Conservation (phyloP, 768 basidiomycete species). For the Macrolepiota fuliginosa region DNA sequence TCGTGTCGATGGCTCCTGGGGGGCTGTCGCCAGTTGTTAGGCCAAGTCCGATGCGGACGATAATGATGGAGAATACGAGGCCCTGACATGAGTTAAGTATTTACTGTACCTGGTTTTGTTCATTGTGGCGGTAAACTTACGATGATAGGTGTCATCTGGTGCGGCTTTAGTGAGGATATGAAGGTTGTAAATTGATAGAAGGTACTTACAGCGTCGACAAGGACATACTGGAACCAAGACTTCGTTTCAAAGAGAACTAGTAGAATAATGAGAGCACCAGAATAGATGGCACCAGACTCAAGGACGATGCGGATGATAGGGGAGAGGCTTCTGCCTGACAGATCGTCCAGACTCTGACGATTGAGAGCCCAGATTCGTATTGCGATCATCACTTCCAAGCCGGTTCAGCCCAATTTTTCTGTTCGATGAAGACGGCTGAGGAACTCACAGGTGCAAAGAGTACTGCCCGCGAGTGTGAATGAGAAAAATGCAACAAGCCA, state of each 20-base stretch:
- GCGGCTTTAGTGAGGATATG: neutral
- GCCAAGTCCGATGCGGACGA: conserved; percentile 31
- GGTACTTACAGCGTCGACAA: conserved; percentile 29
- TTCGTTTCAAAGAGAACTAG: conserved; percentile 26
- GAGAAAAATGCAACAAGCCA: conserved; percentile 36
- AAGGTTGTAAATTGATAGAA: neutral
- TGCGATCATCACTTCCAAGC: neutral
- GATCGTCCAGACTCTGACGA: neutral
- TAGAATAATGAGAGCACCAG: conserved; percentile 26
- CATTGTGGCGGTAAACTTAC: neutral
- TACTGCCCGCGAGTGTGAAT: conserved; percentile 30
- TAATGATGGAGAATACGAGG: conserved; percentile 34
- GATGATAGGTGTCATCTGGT: conserved; percentile 5
- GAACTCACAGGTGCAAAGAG: conserved; percentile 28
- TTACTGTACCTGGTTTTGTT: neutral
- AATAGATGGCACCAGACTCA: conserved; percentile 33
- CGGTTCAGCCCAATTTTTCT: neutral
- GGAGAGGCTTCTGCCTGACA: conserved; percentile 15
- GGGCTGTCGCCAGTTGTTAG: conserved; percentile 14
- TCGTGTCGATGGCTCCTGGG: neutral
- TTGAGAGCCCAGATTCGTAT: neutral
- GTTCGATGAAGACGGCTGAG: neutral
- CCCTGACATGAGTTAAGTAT: conserved; percentile 14
- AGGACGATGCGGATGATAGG: conserved; percentile 29
- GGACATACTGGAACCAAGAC: conserved; percentile 30